These are phyloP conservation scores for Alternaria solani DNA, from an alignment of 2,329 filamentous ascomycete genomes.

Conservation along the genomic window DNA sequence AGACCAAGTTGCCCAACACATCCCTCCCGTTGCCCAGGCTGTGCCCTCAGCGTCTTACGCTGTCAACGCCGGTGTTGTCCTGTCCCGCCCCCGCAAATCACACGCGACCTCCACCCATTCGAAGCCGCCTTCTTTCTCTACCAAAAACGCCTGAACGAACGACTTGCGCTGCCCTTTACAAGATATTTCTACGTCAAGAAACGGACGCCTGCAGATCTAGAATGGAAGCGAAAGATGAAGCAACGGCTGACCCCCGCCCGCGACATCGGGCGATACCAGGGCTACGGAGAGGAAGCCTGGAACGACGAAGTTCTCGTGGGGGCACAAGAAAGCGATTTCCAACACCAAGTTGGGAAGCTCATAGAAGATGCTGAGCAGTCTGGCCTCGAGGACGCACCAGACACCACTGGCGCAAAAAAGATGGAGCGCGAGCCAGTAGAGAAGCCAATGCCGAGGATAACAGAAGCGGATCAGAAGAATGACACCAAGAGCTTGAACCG, in stretches of 20 bases:
- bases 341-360: conserved; percentile 71
- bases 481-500: conserved; percentile 82
- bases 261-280: conserved; percentile 86
- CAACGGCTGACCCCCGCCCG: conserved; percentile 80
- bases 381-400: conserved; percentile 48
- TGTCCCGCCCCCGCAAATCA: conserved; percentile 91
- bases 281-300: conserved; percentile 78
- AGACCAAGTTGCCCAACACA: conserved; percentile 34
- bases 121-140: conserved; percentile 96
- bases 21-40: conserved; percentile 47
- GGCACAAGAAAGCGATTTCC: conserved; percentile 70
- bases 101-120: conserved; percentile 82
- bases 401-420: conserved; percentile 43
- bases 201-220: conserved; percentile 81
- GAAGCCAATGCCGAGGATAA: conserved; percentile 72
- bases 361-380: conserved; percentile 76
- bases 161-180: conserved; percentile 84
- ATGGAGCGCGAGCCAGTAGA: conserved; percentile 71
- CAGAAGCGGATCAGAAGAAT: conserved; percentile 78
- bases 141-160: conserved; percentile 95
- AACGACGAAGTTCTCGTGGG: conserved; percentile 89
- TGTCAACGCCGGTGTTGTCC: conserved; percentile 72
- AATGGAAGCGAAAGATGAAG: conserved; percentile 87
- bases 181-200: conserved; percentile 95
- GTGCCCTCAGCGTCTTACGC: conserved; percentile 56